These are phyloP conservation scores for Amaranthus tricolor DNA, from an alignment of 179 eudicot species.

Conservation along the genomic window DNA sequence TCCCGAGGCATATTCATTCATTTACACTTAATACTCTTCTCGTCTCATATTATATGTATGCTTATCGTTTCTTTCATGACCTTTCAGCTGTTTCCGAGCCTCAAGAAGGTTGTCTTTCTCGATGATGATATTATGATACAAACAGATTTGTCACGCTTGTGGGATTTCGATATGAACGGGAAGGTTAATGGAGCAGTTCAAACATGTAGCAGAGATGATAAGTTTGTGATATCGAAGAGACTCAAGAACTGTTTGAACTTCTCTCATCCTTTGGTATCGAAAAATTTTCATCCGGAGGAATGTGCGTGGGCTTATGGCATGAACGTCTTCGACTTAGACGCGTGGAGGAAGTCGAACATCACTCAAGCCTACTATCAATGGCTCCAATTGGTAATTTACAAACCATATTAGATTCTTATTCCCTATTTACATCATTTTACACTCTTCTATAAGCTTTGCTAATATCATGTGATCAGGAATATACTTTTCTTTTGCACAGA, in stretches of 20 bases:
- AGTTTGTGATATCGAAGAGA: slow-evolving; percentile 82
- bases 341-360: slow-evolving; percentile 83
- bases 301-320: slow-evolving; percentile 99
- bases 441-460: neutral
- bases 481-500: slow-evolving; percentile 43
- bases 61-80: slow-evolving; percentile 1
- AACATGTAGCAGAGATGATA: slow-evolving; percentile 81
- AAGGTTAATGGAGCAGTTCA: slow-evolving; percentile 95
- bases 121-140: slow-evolving; percentile 91
- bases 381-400: slow-evolving; percentile 86
- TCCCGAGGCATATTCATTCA: slow-evolving; percentile 63
- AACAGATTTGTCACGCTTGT: slow-evolving; percentile 78
- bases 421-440: neutral
- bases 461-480: neutral
- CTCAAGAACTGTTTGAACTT: slow-evolving; percentile 82
- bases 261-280: slow-evolving; percentile 74
- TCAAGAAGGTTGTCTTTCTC: slow-evolving; percentile 76
- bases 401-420: too few species aligned
- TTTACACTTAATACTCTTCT: neutral
- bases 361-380: slow-evolving; percentile 72
- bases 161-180: slow-evolving; percentile 91
- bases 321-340: slow-evolving; percentile 84
- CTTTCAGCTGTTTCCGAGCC: slow-evolving; percentile 88
- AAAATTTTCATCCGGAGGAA: slow-evolving; percentile 61
- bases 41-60: neutral